phyloP scores from a whole-genome alignment of 345 rosid species.

The Eucalyptus regnans region DNA sequence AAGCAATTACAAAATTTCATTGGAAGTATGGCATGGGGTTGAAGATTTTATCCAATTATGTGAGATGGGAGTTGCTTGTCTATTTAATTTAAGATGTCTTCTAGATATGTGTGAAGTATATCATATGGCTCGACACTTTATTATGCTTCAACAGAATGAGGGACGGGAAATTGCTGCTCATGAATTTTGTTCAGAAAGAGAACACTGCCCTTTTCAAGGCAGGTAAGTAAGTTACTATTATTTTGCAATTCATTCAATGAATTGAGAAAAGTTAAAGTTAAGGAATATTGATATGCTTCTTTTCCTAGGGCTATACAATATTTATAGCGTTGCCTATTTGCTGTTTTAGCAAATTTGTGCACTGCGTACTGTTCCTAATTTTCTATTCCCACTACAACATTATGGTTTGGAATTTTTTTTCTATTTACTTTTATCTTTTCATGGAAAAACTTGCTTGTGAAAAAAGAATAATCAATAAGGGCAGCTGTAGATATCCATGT shows the following conservation, averaged over 20 bases:
- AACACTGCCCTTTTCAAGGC: neutral
- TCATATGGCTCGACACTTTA: neutral
- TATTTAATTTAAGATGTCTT: neutral
- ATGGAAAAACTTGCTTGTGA: neutral
- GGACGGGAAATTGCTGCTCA: neutral
- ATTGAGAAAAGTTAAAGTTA: neutral
- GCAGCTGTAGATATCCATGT: neutral
- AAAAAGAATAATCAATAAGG: neutral
- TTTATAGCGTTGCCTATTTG: neutral
- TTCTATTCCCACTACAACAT: neutral
- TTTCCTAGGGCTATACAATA: neutral
- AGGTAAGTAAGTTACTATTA: neutral
- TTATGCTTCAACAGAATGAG: neutral
- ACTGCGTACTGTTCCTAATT: neutral
- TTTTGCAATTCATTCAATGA: neutral
- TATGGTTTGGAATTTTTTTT: neutral
- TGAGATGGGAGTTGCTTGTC: neutral
- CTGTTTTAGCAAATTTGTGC: neutral
- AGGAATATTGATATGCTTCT: neutral
- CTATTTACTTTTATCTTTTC: neutral
- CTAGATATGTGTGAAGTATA: neutral
- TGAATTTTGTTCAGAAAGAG: neutral
- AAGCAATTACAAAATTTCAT: neutral
- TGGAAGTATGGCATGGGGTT: neutral
- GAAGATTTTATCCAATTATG: neutral